Evolutionary conservation across 495 filamentous ascomycete genomes (phyloP), one percentile per base, ranked within the genome.

Genomic region (Bathelium albidoporum): DNA sequence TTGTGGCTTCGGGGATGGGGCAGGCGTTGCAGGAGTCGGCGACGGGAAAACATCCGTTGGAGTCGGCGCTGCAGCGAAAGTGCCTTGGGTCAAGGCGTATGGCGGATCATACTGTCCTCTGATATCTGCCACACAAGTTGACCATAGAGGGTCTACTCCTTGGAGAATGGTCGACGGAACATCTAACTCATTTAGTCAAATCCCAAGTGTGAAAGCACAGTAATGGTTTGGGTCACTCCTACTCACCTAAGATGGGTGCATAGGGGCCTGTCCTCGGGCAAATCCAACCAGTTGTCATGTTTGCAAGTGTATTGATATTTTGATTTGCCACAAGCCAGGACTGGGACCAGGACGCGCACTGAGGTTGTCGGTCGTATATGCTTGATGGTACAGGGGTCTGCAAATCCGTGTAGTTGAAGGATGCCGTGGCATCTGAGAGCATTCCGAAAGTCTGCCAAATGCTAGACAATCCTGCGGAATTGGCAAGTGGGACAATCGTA

Each of bases 191-290:
- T 16, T 2, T n/a, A 55, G 16, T 55, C 10, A 55, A 24, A n/a
- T 16, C 29, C 24, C 10, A 20, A n/a, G 5, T 55, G 26, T 7
- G 9, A 9, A 9, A 55, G 49, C 49, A 11, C 20, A 28, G 7
- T 28, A 55, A n/a, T n/a, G n/a, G n/a, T n/a, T n/a, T n/a, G n/a
- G n/a, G 22, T 9, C 20, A 3, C 20, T 32, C 10, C 29, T 10
- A 29, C 20, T 55, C 20, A 55, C 49, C 49, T 55, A 55, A 55
- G 64, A 75, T 69, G 41, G 60, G 63, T 14, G 63, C 63, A 65
- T 65, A 65, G 20, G 63, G n/a, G 2, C 18, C 63, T 2, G 32
- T 52, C 9, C 43, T 59, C 29, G 63, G 52, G 32, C 63, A 65
- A 29, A 36, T 58, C 22, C 20, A 29, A 0, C 29, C 11, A 11